Evolutionary conservation across 2,329 filamentous ascomycete species (phyloP).

Genomic region (Thelonectria discophora): DNA sequence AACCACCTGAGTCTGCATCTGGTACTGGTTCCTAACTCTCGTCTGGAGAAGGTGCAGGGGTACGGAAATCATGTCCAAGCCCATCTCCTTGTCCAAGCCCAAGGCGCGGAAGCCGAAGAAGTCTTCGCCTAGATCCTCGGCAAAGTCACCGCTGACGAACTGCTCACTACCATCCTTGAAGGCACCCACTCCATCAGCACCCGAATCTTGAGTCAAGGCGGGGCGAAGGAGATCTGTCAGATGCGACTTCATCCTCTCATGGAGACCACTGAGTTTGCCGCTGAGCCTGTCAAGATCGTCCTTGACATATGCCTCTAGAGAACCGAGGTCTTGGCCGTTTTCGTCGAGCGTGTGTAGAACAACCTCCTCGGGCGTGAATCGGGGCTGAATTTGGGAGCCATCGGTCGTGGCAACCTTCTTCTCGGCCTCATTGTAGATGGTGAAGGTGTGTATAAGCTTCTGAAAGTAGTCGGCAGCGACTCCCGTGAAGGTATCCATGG

Average conservation of each 20-base stretch:
- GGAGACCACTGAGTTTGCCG: constrained; percentile 80
- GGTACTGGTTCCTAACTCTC: constrained; percentile 84
- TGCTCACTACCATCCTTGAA: constrained; percentile 98
- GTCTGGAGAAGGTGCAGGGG: constrained; percentile 94
- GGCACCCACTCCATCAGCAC: constrained; percentile 84
- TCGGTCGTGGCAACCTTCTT: constrained; percentile 66
- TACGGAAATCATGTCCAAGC: constrained; percentile 86
- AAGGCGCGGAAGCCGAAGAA: constrained; percentile 99
- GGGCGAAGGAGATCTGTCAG: constrained; percentile 93
- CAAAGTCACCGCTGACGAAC: constrained; percentile 95
- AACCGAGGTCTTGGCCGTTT: constrained; percentile 82
- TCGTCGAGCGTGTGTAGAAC: constrained; percentile 86
- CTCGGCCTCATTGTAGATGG: constrained; percentile 83
- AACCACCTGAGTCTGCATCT: constrained; percentile 75
- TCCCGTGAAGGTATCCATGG: constrained; percentile 88
- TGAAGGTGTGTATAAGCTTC: constrained; percentile 82
- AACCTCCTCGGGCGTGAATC: constrained; percentile 85
- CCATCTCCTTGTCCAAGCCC: constrained; percentile 90
- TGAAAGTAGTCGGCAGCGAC: constrained; percentile 89
- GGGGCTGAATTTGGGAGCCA: constrained; percentile 62
- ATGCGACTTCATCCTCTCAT: constrained; percentile 94
- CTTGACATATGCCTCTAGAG: constrained; percentile 85
- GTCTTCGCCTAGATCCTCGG: constrained; percentile 96
- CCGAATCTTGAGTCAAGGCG: constrained; percentile 77
- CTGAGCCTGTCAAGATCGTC: constrained; percentile 92